phyloP scores from a whole-genome alignment of 2,329 filamentous ascomycete species.

The Simplicillium aogashimaense region DNA sequence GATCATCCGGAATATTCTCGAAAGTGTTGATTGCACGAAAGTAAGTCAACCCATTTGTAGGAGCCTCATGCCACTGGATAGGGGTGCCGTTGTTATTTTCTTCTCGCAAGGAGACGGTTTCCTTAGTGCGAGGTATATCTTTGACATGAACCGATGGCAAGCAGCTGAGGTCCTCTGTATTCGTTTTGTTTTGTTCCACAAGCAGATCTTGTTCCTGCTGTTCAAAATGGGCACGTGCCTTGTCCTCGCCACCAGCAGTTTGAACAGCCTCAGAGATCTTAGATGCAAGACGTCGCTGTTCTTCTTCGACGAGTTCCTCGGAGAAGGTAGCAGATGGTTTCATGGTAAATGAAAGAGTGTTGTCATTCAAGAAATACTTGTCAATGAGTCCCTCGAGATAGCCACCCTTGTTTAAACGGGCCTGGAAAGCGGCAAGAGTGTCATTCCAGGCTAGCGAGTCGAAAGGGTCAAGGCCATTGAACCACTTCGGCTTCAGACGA shows the following conservation, averaged over 20 bases:
- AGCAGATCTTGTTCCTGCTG: conserved; percentile 72
- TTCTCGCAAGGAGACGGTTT: conserved; percentile 49
- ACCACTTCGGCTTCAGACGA: conserved; percentile 84
- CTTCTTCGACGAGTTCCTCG: conserved; percentile 65
- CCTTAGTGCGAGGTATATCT: conserved; percentile 76
- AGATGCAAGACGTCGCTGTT: conserved; percentile 59
- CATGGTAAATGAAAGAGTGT: conserved; percentile 90
- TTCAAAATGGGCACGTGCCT: conserved; percentile 62
- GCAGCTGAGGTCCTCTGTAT: conserved; percentile 75
- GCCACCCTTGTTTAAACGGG: conserved; percentile 59
- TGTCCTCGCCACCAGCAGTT: conserved; percentile 58
- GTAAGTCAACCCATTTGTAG: conserved; percentile 93
- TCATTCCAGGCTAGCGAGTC: conserved; percentile 87
- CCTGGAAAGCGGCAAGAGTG: conserved; percentile 73
- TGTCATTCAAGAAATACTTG: conserved; percentile 83
- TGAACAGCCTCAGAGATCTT: conserved; percentile 65
- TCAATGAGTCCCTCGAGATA: conserved; percentile 81
- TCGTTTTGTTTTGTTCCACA: conserved; percentile 73
- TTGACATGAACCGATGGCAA: conserved; percentile 79
- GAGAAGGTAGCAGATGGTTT: conserved; percentile 68
- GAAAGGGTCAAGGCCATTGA: conserved; percentile 89
- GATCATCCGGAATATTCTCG: conserved; percentile 70
- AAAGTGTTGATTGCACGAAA: conserved; percentile 82
- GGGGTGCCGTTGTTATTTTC: conserved; percentile 55
- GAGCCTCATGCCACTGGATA: conserved; percentile 83